Conservation (phyloP, 306 rosid species). For the Astragalus glycyphyllos region DNA sequence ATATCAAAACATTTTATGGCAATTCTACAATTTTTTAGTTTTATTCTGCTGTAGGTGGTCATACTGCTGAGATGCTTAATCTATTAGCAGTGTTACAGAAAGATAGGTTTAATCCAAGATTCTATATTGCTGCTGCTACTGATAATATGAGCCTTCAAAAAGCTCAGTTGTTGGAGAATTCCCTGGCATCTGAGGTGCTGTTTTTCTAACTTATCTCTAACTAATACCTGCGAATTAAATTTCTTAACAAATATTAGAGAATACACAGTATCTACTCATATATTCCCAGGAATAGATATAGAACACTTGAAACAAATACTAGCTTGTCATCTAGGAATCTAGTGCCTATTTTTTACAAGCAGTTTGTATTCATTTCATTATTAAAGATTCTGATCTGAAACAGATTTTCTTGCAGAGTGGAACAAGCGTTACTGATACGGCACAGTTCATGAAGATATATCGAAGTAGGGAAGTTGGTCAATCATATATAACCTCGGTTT, state of each 20-base stretch:
- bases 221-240: too few species aligned
- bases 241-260: too few species aligned
- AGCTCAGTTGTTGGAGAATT: slow-evolving; percentile 69
- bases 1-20: slow-evolving; percentile 16
- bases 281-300: too few species aligned
- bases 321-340: too few species aligned
- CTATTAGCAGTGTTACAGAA: slow-evolving; percentile 67
- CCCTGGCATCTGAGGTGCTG: slow-evolving; percentile 53
- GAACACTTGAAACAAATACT: too few species aligned
- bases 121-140: slow-evolving; percentile 87
- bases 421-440: slow-evolving; percentile 42
- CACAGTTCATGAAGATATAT: slow-evolving; percentile 84
- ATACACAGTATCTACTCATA: too few species aligned
- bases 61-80: slow-evolving; percentile 96
- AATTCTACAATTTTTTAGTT: slow-evolving; percentile 5
- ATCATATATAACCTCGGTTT: slow-evolving; percentile 86
- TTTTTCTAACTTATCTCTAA: slow-evolving; percentile 15
- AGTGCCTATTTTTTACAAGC: not conserved
- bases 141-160: slow-evolving; percentile 94
- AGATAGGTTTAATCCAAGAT: slow-evolving; percentile 71
- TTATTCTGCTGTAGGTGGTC: slow-evolving; percentile 62
- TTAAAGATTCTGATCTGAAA: slow-evolving; percentile 17
- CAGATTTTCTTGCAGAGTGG: slow-evolving; percentile 56
- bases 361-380: slow-evolving; percentile 5
- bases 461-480: slow-evolving; percentile 97